Percentiles rank a stretch among this genome's conserved stretches.
phyloP scores from a whole-genome alignment of 352 stramenopile genomes.

The Aphanomyces invadans region DNA sequence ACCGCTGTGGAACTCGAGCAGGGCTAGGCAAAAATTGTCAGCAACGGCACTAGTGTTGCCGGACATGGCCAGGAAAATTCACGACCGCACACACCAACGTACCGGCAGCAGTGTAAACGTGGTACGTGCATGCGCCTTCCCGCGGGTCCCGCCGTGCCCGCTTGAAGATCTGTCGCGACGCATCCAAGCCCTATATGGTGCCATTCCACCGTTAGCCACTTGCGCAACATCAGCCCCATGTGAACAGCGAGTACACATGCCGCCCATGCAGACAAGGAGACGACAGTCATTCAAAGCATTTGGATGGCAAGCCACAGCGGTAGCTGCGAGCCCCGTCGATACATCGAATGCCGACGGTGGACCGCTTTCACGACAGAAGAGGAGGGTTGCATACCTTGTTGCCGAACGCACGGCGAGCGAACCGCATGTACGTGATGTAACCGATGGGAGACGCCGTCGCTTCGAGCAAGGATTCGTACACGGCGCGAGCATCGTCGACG shows the following conservation, averaged over 20 bases:
- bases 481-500: constrained; percentile 45
- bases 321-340: no score
- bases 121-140: constrained; percentile 71
- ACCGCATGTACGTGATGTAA: constrained; percentile 82
- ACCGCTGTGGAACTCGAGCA: constrained; percentile 83
- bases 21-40: constrained; percentile 31
- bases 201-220: no score
- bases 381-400: constrained; percentile 39
- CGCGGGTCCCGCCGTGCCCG: constrained; percentile 72
- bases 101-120: constrained; percentile 79
- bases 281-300: no score
- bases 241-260: no score
- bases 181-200: constrained; percentile 49
- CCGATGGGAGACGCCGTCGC: constrained; percentile 60
- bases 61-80: no score
- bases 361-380: no score
- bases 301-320: no score
- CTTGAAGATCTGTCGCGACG: constrained; percentile 77
- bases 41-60: no score
- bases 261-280: no score
- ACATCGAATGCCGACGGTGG: no score
- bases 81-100: no score
- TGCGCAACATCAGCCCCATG: no score
- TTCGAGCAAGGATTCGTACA: constrained; percentile 78
- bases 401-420: constrained; percentile 65